Base-by-base conservation (phyloP, 108 stramenopile species). In the Parmales sp. region DNA sequence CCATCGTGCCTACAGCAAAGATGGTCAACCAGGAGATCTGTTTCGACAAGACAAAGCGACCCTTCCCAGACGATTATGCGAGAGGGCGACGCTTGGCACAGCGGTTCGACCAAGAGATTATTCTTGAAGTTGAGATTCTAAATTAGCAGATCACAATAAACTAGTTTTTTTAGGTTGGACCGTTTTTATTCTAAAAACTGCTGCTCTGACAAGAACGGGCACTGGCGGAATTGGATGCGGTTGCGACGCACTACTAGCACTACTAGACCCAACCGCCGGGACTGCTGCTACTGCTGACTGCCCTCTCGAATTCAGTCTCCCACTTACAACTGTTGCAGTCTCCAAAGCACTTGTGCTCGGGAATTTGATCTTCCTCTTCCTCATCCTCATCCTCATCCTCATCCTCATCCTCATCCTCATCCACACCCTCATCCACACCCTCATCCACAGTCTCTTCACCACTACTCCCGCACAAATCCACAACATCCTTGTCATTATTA, bases 81-180 rank as follows among this genome's bases (percentile, higher is more conserved):
- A 77, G 89, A 71, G 87, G 88, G 51, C 74, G 91, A 54, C 74
- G 91, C 38, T 86, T 92, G 87, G 91, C 88, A 9, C 91, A 92
- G 67, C 75, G 88, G 37, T 92, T 92, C 69, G 91, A 92, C 73
- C 91, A 92, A 75, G 76, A 74, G 54, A 68, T 92, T 44, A 92
- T 92, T 60, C 79, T 92, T 79, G 91, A 92, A 70, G 86, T 92
- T 1, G 71, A 84, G 54, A 70, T 89, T 44, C 84, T 87, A 3
- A 45, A 51, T n/a, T 51, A 43, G 41, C 16, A 43, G 8, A 43
- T 43, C n/a, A n/a, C n/a, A n/a, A n/a, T n/a, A n/a, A n/a, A n/a
- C n/a, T n/a, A n/a, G n/a, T n/a, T n/a, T n/a, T n/a, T n/a, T n/a
- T n/a, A n/a, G n/a, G n/a, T n/a, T n/a, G n/a, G n/a, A n/a, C n/a